Conservation (phyloP, 108 stramenopile genomes). For the Skeletonema potamos region DNA sequence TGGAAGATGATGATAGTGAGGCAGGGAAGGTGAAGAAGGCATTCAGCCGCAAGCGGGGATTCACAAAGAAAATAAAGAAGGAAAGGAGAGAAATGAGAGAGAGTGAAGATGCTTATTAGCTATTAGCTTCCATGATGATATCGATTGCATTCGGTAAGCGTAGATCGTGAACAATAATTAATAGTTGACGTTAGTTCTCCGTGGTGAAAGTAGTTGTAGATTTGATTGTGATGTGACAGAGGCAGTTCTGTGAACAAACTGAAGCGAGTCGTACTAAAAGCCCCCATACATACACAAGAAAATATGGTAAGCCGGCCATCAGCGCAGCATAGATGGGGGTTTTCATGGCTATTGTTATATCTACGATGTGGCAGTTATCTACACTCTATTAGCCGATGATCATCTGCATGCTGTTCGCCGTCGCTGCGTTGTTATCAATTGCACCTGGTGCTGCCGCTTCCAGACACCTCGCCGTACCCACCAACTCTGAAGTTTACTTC, state of each 20-base stretch:
- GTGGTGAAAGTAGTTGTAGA: too few species aligned
- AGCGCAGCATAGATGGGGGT: too few species aligned
- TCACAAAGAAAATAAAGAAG: conserved; percentile 87
- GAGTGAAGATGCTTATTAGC: background rate
- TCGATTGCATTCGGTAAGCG: too few species aligned
- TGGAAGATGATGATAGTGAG: conserved; percentile 43
- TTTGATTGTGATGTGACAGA: too few species aligned
- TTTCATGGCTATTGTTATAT: too few species aligned
- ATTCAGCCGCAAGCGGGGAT: conserved; percentile 86
- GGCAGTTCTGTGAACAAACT: too few species aligned
- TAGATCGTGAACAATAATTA: too few species aligned
- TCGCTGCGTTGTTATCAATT: background rate
- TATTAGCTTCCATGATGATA: background rate
- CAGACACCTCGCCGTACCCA: background rate
- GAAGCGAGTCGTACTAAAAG: too few species aligned
- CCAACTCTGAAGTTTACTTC: background rate
- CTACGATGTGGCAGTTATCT: too few species aligned
- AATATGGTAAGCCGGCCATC: too few species aligned
- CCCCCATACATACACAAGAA: too few species aligned
- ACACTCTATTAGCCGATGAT: background rate
- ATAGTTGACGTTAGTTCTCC: too few species aligned
- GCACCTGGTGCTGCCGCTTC: background rate
- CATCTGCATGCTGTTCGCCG: background rate
- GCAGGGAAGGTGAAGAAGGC: conserved; percentile 76
- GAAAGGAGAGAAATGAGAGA: conserved; percentile 38